Conservation (phyloP, 768 basidiomycete genomes). For the Hortiboletus campestris region DNA sequence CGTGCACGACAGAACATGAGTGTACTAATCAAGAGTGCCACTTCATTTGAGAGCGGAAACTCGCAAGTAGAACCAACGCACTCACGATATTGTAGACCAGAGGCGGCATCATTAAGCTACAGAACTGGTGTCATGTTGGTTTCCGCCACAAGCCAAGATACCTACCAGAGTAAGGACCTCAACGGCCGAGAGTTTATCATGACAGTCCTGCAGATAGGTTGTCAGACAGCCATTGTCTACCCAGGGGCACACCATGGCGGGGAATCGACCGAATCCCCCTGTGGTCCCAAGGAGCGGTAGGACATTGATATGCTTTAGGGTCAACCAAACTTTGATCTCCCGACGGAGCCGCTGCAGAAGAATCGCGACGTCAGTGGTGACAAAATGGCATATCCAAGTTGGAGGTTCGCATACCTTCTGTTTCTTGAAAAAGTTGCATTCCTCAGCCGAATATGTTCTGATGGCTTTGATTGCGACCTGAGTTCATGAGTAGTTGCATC, state of each 20-base stretch:
- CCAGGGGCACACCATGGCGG: conserved; percentile 33
- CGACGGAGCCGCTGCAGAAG: conserved; percentile 27
- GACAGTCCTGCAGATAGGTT: conserved; percentile 16
- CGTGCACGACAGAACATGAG: conserved; percentile 15
- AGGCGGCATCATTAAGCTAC: conserved; percentile 19
- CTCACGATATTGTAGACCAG: conserved; percentile 21
- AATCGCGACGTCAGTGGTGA: not conserved
- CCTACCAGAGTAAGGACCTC: conserved; percentile 9
- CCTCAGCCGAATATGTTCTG: conserved; percentile 13
- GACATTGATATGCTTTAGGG: conserved; percentile 25
- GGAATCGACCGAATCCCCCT: conserved; percentile 25
- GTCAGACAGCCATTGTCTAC: conserved; percentile 23
- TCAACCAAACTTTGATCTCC: conserved; percentile 29
- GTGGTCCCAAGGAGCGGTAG: conserved; percentile 15
- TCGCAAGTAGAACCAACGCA: not conserved
- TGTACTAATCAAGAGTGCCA: conserved; percentile 8
- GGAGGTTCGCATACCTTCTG: not conserved
- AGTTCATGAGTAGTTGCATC: not conserved
- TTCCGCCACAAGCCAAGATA: not conserved
- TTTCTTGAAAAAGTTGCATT: conserved; percentile 10
- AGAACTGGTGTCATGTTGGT: not conserved
- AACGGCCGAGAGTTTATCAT: conserved; percentile 4
- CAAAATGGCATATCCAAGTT: not conserved
- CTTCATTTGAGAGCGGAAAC: not conserved
- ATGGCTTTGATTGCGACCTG: conserved; percentile 20